Percentiles rank a stretch among this genome's conserved stretches.
phyloP scores from a whole-genome alignment of 78 protist genomes.

The Emiliania huxleyi region DNA sequence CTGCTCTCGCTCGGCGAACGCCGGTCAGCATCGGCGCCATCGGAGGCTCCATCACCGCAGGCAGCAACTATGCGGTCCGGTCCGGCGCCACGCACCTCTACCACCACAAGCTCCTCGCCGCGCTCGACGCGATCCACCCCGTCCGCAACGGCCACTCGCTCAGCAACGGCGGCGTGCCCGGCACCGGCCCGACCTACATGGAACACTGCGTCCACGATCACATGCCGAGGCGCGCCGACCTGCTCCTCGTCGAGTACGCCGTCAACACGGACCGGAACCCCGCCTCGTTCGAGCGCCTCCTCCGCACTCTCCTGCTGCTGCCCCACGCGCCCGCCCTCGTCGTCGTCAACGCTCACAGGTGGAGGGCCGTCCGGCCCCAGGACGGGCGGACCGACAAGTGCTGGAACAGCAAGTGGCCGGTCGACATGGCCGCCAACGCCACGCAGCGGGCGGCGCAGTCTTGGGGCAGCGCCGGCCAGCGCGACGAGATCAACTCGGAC shows the following conservation, averaged over 20 bases:
- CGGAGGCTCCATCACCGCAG: constrained; percentile 7
- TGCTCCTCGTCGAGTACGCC: not conserved
- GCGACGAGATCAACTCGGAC: not conserved
- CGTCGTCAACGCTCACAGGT: constrained; percentile 17
- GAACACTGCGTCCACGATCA: constrained; percentile 16
- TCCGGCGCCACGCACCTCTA: not conserved
- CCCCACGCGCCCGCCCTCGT: not conserved
- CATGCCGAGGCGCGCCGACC: not conserved
- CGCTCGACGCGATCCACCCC: not conserved
- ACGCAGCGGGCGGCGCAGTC: constrained; percentile 14
- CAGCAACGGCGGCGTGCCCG: constrained; percentile 6
- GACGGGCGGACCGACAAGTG: constrained; percentile 13
- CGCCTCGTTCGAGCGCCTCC: not conserved
- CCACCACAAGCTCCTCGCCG: not conserved
- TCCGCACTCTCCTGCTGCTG: not conserved
- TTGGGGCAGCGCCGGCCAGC: not conserved
- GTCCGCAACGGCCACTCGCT: not conserved
- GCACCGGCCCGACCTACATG: constrained; percentile 16
- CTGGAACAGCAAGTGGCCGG: not conserved
- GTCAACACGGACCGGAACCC: not conserved
- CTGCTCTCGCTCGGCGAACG: not conserved
- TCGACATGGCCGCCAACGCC: not conserved
- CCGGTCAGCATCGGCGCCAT: not conserved
- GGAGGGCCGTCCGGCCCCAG: not conserved
- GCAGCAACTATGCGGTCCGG: not conserved